Conservation (phyloP, 73 alveolate genomes). For the Tetrahymena thermophila region DNA sequence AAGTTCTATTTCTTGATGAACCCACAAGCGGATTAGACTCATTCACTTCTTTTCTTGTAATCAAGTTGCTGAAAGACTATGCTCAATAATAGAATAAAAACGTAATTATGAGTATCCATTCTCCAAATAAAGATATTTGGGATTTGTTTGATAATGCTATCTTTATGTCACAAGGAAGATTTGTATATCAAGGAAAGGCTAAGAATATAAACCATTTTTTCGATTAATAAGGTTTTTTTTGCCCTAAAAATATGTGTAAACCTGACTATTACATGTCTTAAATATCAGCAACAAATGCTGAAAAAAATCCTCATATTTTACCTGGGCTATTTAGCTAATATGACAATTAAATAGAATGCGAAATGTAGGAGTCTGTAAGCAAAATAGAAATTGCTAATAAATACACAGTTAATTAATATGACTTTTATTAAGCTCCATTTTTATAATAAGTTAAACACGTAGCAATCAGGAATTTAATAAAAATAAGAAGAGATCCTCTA, state of each 20-base stretch:
- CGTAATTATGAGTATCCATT: not conserved
- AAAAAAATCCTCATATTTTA: not conserved
- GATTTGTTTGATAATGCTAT: not conserved
- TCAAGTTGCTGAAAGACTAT: conserved; percentile 13
- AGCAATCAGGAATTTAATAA: not conserved
- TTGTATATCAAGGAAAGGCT: not conserved
- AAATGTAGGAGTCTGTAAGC: not conserved
- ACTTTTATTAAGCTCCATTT: not conserved
- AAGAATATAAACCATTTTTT: conserved; percentile 20
- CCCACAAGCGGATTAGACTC: conserved; percentile 45
- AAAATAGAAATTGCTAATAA: not conserved
- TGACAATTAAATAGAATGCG: not conserved
- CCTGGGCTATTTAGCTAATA: not conserved
- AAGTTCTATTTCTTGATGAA: conserved; percentile 31
- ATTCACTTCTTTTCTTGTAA: conserved; percentile 21
- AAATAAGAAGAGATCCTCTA: not conserved
- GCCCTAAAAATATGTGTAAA: conserved; percentile 63
- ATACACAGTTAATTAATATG: not conserved
- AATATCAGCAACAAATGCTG: not conserved
- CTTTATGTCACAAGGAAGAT: not conserved
- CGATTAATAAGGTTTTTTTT: conserved; percentile 39
- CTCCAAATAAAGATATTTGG: not conserved
- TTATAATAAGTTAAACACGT: not conserved
- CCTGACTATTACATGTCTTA: conserved; percentile 60
- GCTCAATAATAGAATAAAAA: not conserved